Base-by-base conservation (phyloP, 2,329 filamentous ascomycete species). In the Neocatenulostroma microsporum region DNA sequence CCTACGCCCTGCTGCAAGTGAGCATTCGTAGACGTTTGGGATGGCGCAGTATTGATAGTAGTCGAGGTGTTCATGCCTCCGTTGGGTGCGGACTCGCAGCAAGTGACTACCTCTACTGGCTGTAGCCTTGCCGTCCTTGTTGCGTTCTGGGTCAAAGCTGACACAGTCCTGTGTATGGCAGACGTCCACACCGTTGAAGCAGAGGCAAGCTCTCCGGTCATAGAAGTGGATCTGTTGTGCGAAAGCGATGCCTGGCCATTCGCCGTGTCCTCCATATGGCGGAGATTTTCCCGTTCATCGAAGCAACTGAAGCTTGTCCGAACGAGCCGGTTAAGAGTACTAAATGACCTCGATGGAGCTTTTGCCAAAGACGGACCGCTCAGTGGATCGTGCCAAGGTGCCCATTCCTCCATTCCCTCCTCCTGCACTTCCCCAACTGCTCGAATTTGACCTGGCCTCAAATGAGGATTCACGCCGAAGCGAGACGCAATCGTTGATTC, bases 341-440 rank as follows among this genome's bases (percentile, higher is more conserved):
- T 76, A 15, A 72, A 56, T 15, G 49, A 53, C 36, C 53, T 51
- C 18, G 38, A 53, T 44, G 42, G 62, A 44, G 44, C 61, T 57
- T 39, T 66, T 11, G 30, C 34, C 5, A 36, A 33, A 26, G 29
- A 31, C 10, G 40, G 27, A 14, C 32, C 39, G 17, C 30, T 29
- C 20, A 46, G 34, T 17, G 55, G 54, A 34, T 77, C 73, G 13
- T 68, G 67, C 82, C 82, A 86, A 1, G 78, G 76, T 46, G 82
- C 76, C 81, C 81, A 85, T 60, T 85, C 80, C 50, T 85, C 82
- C 14, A 80, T 61, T 1, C 78, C 78, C 47, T 82, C 77, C 55
- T 83, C 78, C 18, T 74, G 67, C 2, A 82, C 62, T 3, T 61
- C 57, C 8, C 69, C 69, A 20, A 68, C 53, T 24, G 59, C 56